Conservation (phyloP, 176 grass and related monocot species). For the Juncus effusus region DNA sequence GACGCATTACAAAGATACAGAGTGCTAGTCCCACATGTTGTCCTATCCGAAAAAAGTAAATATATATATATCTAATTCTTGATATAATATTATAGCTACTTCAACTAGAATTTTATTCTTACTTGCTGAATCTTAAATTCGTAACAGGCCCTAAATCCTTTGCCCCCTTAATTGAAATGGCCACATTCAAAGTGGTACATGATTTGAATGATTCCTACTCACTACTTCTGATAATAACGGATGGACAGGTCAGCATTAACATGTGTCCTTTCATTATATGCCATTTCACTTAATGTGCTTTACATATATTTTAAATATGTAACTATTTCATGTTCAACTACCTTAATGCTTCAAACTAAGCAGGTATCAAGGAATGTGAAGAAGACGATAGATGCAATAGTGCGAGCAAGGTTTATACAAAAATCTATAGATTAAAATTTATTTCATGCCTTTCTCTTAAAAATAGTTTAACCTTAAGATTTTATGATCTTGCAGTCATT, state of each 20-base stretch:
- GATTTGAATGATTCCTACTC: slow-evolving; percentile 24
- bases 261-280: not conserved
- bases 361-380: slow-evolving; percentile 36
- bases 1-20: slow-evolving; percentile 23
- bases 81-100: not conserved
- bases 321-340: too few species aligned
- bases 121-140: not conserved
- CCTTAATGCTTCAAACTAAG: too few species aligned
- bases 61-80: not conserved
- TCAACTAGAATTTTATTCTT: too few species aligned
- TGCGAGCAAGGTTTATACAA: too few species aligned
- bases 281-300: not conserved
- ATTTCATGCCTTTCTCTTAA: too few species aligned
- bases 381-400: slow-evolving; percentile 28
- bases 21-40: slow-evolving; percentile 8
- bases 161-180: slow-evolving; percentile 37
- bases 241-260: not conserved
- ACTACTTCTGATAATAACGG: slow-evolving; percentile 35
- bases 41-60: slow-evolving; percentile 1
- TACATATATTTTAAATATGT: not conserved
- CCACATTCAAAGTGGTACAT: slow-evolving; percentile 29
- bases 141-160: slow-evolving; percentile 29
- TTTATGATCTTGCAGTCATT: too few species aligned
- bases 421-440: too few species aligned
- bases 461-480: too few species aligned